Base-by-base conservation (phyloP, 805 yeast species). In the Candida sonorensis region DNA sequence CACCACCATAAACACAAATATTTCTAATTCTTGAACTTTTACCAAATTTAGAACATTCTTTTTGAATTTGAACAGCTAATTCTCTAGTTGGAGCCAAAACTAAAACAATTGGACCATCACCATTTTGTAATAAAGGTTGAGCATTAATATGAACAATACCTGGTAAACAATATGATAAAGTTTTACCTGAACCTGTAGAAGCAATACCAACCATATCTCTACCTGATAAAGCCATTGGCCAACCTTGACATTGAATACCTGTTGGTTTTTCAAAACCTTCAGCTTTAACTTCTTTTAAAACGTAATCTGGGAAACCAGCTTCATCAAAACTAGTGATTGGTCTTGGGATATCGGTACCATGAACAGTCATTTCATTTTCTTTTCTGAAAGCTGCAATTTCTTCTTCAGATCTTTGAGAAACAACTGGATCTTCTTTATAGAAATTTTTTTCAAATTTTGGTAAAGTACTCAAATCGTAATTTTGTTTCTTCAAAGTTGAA, bases 141-240 rank as follows among this genome's bases (percentile, higher is more conserved):
- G 98, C 98, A 55, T 92, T 90, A 66, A 88, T 90, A 66, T 90
- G 98, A 37, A 90, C 95, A 57, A 92, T 92, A 45, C 92, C 82
- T 45, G 98, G 98, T 56, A 92, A 72, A 71, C 96, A 86, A 72
- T 90, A 92, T 26, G 97, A 85, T 51, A 92, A 72, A 42, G 98
- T 92, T 72, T 92, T 92, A 73, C 98, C 98, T 35, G 97, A 88
- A 66, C 98, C 98, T 47, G 98, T 92, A 48, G 96, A 82, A 36
- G 98, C 97, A 61, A 92, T 81, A 73, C 98, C 98, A 64, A 92
- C 84, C 90, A 92, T 82, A 61, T 92, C 97, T 68, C 97, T 85
- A 70, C 98, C 98, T 51, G 90, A 78, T 38, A 88, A 71, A 55
- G 98, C 98, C 98, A 92, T 92, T 44, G 98, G 98, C 98, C 98